A percentile compares a stretch with the other conserved stretches of the same genome.
Evolutionary conservation across 805 yeast genomes (phyloP).

Genomic region (Cyberlindnera americana): DNA sequence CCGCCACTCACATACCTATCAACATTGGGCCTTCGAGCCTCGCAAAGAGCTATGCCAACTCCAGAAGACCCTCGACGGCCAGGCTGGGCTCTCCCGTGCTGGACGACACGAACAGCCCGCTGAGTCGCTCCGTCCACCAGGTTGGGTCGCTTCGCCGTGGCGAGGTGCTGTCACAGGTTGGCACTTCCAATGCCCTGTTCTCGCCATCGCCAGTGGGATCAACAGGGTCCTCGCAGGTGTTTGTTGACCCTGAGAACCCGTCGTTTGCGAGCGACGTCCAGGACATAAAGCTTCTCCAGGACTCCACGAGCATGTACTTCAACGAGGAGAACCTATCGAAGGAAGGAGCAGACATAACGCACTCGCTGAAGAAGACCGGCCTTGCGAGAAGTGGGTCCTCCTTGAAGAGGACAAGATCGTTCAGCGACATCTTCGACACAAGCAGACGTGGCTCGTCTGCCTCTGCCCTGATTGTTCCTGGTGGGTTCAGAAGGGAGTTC

Average conservation of each 20-base stretch:
- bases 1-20: slow-evolving; percentile 6
- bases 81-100: slow-evolving; percentile 18
- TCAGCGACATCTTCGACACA: slow-evolving; percentile 22
- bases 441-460: slow-evolving; percentile 59
- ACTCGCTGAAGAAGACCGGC: slow-evolving; percentile 18
- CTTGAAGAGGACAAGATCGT: slow-evolving; percentile 20
- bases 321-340: slow-evolving; percentile 18
- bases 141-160: slow-evolving; percentile 1
- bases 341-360: slow-evolving; percentile 28
- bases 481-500: slow-evolving; percentile 77
- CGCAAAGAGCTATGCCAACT: slow-evolving; percentile 10
- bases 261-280: slow-evolving; percentile 14
- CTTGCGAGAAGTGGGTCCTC: slow-evolving; percentile 7
- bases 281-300: slow-evolving; percentile 15
- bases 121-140: slow-evolving; percentile 5
- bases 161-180: neutral
- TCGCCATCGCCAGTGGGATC: slow-evolving; percentile 13
- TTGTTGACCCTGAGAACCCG: slow-evolving; percentile 20
- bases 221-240: slow-evolving; percentile 10
- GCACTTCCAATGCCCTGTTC: neutral
- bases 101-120: slow-evolving; percentile 8
- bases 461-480: slow-evolving; percentile 69
- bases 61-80: slow-evolving; percentile 20
- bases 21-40: neutral
- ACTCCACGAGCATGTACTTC: slow-evolving; percentile 15